These are phyloP conservation scores for Neohortaea acidophila DNA, from an alignment of 495 filamentous ascomycete species.

Conservation along the genomic window DNA sequence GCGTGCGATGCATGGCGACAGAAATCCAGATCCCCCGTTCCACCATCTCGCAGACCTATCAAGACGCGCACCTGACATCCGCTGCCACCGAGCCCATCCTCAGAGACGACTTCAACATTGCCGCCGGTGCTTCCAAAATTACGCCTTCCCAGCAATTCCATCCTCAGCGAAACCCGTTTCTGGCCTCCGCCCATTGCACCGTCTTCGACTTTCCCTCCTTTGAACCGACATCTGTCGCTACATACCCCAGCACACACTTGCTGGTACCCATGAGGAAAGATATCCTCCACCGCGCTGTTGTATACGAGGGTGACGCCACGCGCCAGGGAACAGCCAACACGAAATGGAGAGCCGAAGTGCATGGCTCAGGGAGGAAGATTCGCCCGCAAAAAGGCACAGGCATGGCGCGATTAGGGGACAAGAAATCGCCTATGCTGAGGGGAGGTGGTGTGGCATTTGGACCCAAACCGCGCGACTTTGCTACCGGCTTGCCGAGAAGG, in stretches of 20 bases:
- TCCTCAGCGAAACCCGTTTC: conserved; percentile 28
- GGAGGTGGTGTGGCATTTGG: conserved; percentile 82
- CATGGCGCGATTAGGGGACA: conserved; percentile 59
- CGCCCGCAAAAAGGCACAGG: conserved; percentile 75
- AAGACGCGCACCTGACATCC: conserved; percentile 20
- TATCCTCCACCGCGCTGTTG: conserved; percentile 78
- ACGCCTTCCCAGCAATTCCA: conserved; percentile 10
- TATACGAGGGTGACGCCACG: conserved; percentile 83
- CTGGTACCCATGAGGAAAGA: conserved; percentile 76
- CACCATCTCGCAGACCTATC: conserved; percentile 24
- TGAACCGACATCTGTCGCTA: conserved; percentile 64
- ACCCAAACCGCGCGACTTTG: conserved; percentile 79
- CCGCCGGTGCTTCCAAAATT: conserved; percentile 19
- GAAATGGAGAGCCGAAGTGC: conserved; percentile 72
- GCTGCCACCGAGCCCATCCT: conserved; percentile 7
- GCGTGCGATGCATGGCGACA: conserved; percentile 66
- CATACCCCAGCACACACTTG: conserved; percentile 69
- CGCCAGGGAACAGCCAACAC: conserved; percentile 75
- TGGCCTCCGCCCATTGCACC: conserved; percentile 49
- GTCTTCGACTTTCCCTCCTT: conserved; percentile 81
- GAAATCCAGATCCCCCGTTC: conserved; percentile 23
- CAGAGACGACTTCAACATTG: conserved; percentile 9
- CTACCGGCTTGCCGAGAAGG: conserved; percentile 65
- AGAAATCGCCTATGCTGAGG: conserved; percentile 63
- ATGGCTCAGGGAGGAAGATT: conserved; percentile 65